A percentile compares a stretch with the other conserved stretches of the same genome.
Evolutionary conservation across 768 basidiomycete genomes (phyloP).

Genomic region (Pleurotus eryngii): DNA sequence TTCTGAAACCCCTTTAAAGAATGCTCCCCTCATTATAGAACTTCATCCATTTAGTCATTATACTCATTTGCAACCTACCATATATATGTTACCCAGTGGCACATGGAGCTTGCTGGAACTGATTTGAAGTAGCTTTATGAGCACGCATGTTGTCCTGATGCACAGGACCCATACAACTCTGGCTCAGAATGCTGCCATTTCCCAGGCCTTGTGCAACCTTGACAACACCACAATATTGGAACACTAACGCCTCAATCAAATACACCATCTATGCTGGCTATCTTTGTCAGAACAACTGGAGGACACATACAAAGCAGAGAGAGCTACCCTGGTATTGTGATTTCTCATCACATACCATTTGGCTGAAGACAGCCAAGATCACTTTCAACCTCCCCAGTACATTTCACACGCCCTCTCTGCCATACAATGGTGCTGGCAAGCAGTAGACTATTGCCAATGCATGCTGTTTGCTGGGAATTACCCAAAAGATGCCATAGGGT

Average conservation of each 20-base stretch:
- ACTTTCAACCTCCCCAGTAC: neutral
- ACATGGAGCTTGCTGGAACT: too few species aligned
- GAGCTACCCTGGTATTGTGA: neutral
- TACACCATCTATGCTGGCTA: neutral
- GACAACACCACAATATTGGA: neutral
- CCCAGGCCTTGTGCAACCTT: neutral
- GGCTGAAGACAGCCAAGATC: neutral
- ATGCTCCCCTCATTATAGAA: too few species aligned
- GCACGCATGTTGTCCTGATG: too few species aligned
- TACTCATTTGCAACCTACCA: too few species aligned
- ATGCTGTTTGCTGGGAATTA: neutral
- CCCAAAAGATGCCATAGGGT: neutral
- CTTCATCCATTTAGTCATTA: too few species aligned
- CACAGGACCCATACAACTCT: neutral
- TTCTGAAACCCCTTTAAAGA: too few species aligned
- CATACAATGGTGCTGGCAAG: conserved; percentile 8
- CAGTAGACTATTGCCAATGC: neutral
- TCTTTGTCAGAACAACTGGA: neutral
- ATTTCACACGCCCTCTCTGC: neutral
- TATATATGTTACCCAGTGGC: too few species aligned
- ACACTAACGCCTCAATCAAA: neutral
- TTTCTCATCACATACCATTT: conserved; percentile 11
- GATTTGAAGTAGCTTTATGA: too few species aligned
- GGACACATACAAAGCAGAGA: neutral
- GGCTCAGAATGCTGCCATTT: neutral